Percentiles rank a stretch among this genome's conserved stretches.
Conservation (phyloP, 352 stramenopile species). For the Phytophthora pseudosyringae region DNA sequence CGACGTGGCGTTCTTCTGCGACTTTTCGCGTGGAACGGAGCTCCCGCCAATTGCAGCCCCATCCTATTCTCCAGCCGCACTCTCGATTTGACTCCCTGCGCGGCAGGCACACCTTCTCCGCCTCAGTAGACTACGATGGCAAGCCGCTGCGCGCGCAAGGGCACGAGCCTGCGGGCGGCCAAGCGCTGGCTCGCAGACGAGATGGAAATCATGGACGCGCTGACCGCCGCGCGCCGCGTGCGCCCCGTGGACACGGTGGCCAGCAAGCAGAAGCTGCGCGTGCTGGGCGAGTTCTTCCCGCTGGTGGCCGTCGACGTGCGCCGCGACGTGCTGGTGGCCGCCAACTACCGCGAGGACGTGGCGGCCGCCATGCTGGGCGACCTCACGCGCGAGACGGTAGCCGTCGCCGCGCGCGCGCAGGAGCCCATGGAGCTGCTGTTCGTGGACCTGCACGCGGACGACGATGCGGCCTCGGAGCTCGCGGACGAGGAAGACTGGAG, state of each 20-base stretch:
- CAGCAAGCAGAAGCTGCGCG: conserved; percentile 51
- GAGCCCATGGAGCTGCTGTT: conserved; percentile 39
- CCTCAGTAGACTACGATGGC: conserved; percentile 21
- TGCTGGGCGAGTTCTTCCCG: conserved; percentile 70
- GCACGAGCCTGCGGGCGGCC: conserved; percentile 31
- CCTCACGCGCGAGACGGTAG: conserved; percentile 38
- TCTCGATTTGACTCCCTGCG: conserved; percentile 23
- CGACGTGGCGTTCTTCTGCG: conserved; percentile 45
- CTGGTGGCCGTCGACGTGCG: conserved; percentile 51
- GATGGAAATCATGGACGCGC: conserved; percentile 34
- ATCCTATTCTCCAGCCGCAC: conserved; percentile 20
- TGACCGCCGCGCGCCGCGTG: conserved; percentile 31
- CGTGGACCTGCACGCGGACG: conserved; percentile 45
- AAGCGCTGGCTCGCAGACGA: conserved; percentile 45
- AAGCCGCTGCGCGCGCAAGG: conserved; percentile 42
- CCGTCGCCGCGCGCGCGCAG: background rate
- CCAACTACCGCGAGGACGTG: conserved; percentile 71
- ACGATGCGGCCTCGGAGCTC: conserved; percentile 33
- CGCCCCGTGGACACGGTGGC: conserved; percentile 42
- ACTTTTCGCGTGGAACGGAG: conserved; percentile 44
- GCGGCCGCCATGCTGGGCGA: conserved; percentile 70
- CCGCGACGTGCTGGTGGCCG: conserved; percentile 64
- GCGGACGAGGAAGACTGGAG: conserved; percentile 67
- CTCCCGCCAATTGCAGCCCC: no score
- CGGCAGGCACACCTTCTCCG: background rate